A percentile compares a stretch with the other conserved stretches of the same genome.
phyloP scores from a whole-genome alignment of 371 early-diverging fungal species.

The Rhizopus stolonifer region DNA sequence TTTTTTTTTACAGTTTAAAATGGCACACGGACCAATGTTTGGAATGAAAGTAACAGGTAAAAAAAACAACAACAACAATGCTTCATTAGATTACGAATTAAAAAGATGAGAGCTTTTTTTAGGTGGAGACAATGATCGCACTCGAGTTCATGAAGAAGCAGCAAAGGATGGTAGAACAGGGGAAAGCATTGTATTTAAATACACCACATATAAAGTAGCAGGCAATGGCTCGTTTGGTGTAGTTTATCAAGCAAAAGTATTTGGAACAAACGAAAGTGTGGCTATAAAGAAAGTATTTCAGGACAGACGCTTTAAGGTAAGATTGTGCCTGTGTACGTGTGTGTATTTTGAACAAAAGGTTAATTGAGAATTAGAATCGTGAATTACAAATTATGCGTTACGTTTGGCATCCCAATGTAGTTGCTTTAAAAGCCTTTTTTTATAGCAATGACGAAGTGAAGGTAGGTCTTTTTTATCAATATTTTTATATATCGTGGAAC shows the following conservation, averaged over 20 bases:
- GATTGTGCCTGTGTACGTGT: too few relatives aligned
- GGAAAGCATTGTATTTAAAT: conserved; percentile 77
- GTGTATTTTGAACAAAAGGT: not conserved
- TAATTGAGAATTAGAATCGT: conserved; percentile 63
- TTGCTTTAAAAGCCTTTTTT: conserved; percentile 77
- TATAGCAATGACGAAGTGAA: conserved; percentile 72
- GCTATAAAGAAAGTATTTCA: conserved; percentile 97
- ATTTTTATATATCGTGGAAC: not conserved
- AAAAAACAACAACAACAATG: not conserved
- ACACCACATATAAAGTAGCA: conserved; percentile 85
- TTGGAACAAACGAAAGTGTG: conserved; percentile 72
- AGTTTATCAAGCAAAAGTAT: conserved; percentile 92
- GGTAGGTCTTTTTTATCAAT: conserved; percentile 9
- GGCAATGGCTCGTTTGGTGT: conserved; percentile 98
- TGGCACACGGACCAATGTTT: conserved; percentile 35
- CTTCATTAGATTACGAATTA: not conserved
- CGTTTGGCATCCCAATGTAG: conserved; percentile 84
- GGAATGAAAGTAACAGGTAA: conserved; percentile 31
- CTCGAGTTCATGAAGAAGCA: conserved; percentile 42
- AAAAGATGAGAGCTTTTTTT: not conserved
- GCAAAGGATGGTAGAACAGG: conserved; percentile 87
- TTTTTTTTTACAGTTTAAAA: conserved; percentile 6
- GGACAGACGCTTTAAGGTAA: conserved; percentile 94
- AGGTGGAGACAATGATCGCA: conserved; percentile 26
- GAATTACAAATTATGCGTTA: conserved; percentile 90